These are phyloP conservation scores for Fonsecaea multimorphosa DNA, from an alignment of 2,329 filamentous ascomycete species.

Conservation along the genomic window DNA sequence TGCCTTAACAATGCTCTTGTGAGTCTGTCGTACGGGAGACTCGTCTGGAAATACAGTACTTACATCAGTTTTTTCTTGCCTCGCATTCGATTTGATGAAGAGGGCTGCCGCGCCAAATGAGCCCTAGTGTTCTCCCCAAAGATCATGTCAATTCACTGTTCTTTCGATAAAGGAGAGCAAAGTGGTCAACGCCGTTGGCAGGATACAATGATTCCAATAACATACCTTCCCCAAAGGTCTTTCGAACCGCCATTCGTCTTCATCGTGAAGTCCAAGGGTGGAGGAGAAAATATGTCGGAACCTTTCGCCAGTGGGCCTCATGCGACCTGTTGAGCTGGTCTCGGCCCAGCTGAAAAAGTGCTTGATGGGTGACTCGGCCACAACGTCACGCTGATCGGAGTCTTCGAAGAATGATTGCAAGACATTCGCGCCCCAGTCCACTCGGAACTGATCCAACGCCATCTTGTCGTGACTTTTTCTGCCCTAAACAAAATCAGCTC, in stretches of 20 bases:
- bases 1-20: neutral
- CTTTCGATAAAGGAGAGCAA: neutral
- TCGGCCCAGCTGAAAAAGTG: conserved; percentile 27
- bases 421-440: conserved; percentile 16
- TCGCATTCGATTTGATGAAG: conserved; percentile 21
- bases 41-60: neutral
- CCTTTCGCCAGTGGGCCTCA: conserved; percentile 14
- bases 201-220: neutral
- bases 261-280: conserved; percentile 17
- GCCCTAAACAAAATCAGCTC: neutral
- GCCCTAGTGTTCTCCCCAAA: conserved; percentile 3
- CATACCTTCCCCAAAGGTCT: conserved; percentile 26
- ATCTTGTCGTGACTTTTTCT: neutral
- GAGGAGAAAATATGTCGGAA: conserved; percentile 28
- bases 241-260: conserved; percentile 31
- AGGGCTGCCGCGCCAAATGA: conserved; percentile 31
- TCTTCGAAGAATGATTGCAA: conserved; percentile 15
- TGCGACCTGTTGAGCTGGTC: neutral
- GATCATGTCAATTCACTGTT: neutral
- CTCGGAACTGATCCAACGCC: conserved; percentile 20
- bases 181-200: neutral
- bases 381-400: neutral
- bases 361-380: conserved; percentile 13
- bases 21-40: neutral
- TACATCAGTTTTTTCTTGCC: conserved; percentile 24